Base-by-base conservation (phyloP, 176 grass and related monocot genomes). In the Eragrostis nindensis region DNA sequence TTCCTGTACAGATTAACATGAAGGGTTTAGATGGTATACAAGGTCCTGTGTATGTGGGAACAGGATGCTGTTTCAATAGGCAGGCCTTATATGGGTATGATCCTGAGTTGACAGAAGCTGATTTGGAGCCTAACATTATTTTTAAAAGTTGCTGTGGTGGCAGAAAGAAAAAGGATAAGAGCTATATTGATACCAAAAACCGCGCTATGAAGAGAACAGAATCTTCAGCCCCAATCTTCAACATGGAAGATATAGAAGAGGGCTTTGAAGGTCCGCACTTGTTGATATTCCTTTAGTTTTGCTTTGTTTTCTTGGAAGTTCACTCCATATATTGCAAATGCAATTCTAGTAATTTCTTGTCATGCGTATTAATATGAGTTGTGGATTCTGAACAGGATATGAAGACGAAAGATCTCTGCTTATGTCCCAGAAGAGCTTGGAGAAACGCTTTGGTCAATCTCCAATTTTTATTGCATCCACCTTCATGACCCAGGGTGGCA, bases 11-110 rank as follows among this genome's bases (percentile, higher is more conserved):
- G 94, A 97, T 97, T 41, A 94, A 97, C 55, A 90, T 97, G 94
- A 97, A 94, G 81, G 94, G 94, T 88, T 84, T 94, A 82, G 94
- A 97, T 70, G 94, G 94, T 21, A 97, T 97, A 86, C 94, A 97
- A 75, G 94, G 94, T 41, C 94, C 94, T 72, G 83, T 90, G 19
- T 94, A 94, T 65, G 94, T 97, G 70, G 94, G 94, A 22, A 97
- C 92, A 59, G 92, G 94, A 68, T 97, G 92, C 81, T 92, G 89
- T 80, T 97, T 97, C 62, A 97, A 94, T 68, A 87, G 94, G 77
- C 87, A 97, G 84, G 94, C 94, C 3, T 81, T 97, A 32, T 97
- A 97, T 43, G 94, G 94, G 11, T 94, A 94, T 75, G 94, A 97
- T 88, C 92, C 92, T 61, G 86, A 89, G 36, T 71, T 94, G 88